Evolutionary conservation across 2,329 filamentous ascomycete genomes (phyloP).

Genomic region (Cryphonectria radicalis): DNA sequence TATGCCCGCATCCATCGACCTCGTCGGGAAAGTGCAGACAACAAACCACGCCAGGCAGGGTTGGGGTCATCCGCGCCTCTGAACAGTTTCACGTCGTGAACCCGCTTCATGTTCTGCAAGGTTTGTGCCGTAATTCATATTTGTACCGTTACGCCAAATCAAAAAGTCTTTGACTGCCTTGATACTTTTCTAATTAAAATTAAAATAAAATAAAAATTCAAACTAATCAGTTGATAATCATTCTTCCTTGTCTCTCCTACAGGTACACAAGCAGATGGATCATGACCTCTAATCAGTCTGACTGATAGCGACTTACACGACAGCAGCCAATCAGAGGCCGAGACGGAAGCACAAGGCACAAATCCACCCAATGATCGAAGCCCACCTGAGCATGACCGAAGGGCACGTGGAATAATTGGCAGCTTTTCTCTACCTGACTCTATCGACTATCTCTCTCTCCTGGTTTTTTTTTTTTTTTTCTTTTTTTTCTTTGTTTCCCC

Average conservation of each 20-base stretch:
- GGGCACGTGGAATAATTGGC: conserved; percentile 24
- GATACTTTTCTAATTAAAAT: not conserved
- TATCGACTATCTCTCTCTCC: not conserved
- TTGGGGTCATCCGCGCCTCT: not conserved
- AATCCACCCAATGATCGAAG: conserved; percentile 23
- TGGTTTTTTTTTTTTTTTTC: not conserved
- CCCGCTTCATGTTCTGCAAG: not conserved
- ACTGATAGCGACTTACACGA: conserved; percentile 25
- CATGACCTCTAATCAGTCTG: not conserved
- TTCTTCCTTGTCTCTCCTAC: not conserved
- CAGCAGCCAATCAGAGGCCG: conserved; percentile 29
- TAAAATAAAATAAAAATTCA: too few species aligned
- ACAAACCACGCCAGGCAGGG: not conserved
- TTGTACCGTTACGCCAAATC: not conserved
- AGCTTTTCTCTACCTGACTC: not conserved
- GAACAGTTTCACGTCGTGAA: not conserved
- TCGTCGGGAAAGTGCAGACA: conserved; percentile 6
- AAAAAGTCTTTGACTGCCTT: not conserved
- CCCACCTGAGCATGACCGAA: conserved; percentile 21
- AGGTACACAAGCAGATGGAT: not conserved
- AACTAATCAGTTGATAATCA: too few species aligned
- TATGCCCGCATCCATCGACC: not conserved
- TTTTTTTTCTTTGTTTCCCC: not conserved
- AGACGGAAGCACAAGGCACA: conserved; percentile 28
- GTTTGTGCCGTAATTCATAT: not conserved